Percentiles rank a stretch among this genome's conserved stretches.
These are phyloP conservation scores for Apophysomyces elegans DNA, from an alignment of 371 early-diverging fungal genomes.

Conservation along the genomic window DNA sequence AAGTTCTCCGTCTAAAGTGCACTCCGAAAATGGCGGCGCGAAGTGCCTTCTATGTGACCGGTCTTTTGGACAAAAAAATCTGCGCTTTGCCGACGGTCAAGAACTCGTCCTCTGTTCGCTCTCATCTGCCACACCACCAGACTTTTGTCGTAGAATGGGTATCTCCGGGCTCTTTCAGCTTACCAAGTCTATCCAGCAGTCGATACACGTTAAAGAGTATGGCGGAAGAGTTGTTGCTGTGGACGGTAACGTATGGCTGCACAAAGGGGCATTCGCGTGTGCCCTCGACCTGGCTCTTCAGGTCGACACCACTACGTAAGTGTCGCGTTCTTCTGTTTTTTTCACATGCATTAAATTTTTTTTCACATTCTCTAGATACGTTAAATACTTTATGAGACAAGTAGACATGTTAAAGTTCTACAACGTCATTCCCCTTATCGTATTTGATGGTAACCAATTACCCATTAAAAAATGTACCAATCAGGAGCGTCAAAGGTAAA, in stretches of 20 bases:
- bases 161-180: slow-evolving; percentile 83
- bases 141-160: slow-evolving; percentile 68
- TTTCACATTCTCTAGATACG: slow-evolving; percentile 58
- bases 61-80: slow-evolving; percentile 9
- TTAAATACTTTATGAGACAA: slow-evolving; percentile 75
- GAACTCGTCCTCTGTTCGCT: not conserved
- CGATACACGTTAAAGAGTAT: slow-evolving; percentile 70
- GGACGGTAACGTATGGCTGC: slow-evolving; percentile 95
- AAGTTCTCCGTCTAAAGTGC: no score
- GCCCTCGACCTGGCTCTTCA: slow-evolving; percentile 75
- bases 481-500: slow-evolving; percentile 62
- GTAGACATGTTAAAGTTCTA: slow-evolving; percentile 70
- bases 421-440: slow-evolving; percentile 85
- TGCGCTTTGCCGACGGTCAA: not conserved
- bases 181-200: slow-evolving; percentile 69
- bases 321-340: slow-evolving; percentile 13
- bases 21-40: not conserved
- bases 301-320: slow-evolving; percentile 22
- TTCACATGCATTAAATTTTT: not conserved
- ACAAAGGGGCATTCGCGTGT: slow-evolving; percentile 84
- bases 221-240: slow-evolving; percentile 80
- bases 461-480: slow-evolving; percentile 88
- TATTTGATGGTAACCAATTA: slow-evolving; percentile 96
- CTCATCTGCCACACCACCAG: slow-evolving; percentile 4
- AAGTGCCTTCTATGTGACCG: not conserved